Evolutionary conservation across 148 eudicot genomes (phyloP).

Genomic region (Chenopodium album): DNA sequence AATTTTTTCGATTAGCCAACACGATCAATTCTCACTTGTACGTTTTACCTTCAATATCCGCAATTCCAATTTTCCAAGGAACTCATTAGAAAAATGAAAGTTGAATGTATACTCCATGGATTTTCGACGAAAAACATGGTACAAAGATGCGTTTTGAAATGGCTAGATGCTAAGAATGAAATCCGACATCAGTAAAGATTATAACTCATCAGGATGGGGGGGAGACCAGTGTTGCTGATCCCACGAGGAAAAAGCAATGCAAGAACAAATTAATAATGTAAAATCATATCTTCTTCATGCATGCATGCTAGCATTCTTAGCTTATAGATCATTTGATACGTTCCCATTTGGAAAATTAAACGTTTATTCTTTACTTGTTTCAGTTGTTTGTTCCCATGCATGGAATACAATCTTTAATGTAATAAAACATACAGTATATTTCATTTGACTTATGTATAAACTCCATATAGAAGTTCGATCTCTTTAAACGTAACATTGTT

Average conservation of each 20-base stretch:
- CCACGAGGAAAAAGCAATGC: not conserved
- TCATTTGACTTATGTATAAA: too few species aligned
- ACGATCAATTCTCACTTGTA: too few species aligned
- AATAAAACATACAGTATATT: too few species aligned
- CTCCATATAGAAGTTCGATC: too few species aligned
- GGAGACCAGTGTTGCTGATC: not conserved
- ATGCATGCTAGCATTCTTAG: not conserved
- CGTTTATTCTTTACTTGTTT: not conserved
- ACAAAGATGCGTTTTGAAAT: not conserved
- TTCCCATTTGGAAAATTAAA: not conserved
- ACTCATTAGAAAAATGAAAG: too few species aligned
- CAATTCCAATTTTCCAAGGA: too few species aligned
- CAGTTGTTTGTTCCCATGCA: too few species aligned
- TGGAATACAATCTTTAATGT: too few species aligned
- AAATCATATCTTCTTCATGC: conserved; percentile 2
- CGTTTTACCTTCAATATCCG: too few species aligned
- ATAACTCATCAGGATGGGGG: not conserved
- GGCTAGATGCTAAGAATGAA: not conserved
- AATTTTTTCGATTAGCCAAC: too few species aligned
- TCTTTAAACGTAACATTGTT: too few species aligned
- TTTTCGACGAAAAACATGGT: conserved; percentile 18
- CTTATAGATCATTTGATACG: not conserved
- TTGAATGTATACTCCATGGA: not conserved
- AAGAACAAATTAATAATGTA: not conserved
- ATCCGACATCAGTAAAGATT: not conserved